These are phyloP conservation scores for Botryotinia calthae DNA, from an alignment of 2,329 filamentous ascomycete genomes.

Conservation along the genomic window DNA sequence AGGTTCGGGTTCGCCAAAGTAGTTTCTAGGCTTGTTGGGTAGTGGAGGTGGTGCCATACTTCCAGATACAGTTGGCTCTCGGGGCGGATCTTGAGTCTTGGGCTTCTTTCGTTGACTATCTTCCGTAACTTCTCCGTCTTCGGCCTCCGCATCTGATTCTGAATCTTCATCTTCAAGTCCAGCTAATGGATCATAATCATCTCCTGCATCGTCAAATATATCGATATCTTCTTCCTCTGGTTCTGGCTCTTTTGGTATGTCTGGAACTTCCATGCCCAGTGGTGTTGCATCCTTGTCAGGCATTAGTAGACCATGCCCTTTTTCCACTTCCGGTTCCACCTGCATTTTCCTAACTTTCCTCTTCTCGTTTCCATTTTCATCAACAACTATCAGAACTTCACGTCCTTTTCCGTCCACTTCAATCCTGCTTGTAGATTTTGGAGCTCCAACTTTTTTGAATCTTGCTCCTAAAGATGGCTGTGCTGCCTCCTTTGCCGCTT, in stretches of 20 bases:
- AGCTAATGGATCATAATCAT: constrained; percentile 66
- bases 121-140: constrained; percentile 45
- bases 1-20: constrained; percentile 60
- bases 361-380: constrained; percentile 65
- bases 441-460: constrained; percentile 63
- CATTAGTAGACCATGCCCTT: constrained; percentile 46
- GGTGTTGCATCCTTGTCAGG: constrained; percentile 56
- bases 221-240: constrained; percentile 57
- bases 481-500: constrained; percentile 53
- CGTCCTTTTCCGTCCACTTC: constrained; percentile 60
- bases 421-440: constrained; percentile 55
- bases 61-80: constrained; percentile 17
- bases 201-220: constrained; percentile 64
- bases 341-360: constrained; percentile 59
- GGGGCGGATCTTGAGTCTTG: constrained; percentile 21
- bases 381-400: constrained; percentile 63
- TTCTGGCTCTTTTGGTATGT: constrained; percentile 47
- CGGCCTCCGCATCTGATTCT: constrained; percentile 42
- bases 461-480: constrained; percentile 54
- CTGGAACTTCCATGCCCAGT: constrained; percentile 64
- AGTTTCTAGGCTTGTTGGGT: constrained; percentile 50
- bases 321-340: constrained; percentile 41
- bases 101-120: constrained; percentile 24
- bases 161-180: constrained; percentile 49
- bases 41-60: constrained; percentile 50